Evolutionary conservation across 352 stramenopile species (phyloP), one percentile per base, ranked within the genome.

Genomic region (Phytophthora pistaciae): DNA sequence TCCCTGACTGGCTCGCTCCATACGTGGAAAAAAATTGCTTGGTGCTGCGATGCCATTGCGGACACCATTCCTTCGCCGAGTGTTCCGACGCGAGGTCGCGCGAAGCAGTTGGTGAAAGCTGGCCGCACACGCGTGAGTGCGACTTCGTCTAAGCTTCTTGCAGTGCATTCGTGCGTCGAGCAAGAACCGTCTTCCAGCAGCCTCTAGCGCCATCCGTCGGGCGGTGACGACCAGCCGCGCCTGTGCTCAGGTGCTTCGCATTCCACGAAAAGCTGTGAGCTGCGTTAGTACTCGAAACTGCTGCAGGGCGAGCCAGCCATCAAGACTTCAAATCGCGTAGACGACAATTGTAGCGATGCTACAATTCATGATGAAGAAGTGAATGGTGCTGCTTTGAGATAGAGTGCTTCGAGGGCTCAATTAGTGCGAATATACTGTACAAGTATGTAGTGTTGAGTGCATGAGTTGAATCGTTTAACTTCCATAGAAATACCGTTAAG

Each of bases 11-110:
- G 69, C 64, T 72, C 9, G 55, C 42, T 58, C 33, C 54, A 64
- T 72, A 44, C 38, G 53, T 76, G 69, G 69, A 76, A 76, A 68
- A 4, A 57, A 68, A 61, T 68, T n/a, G 38, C 11, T 18, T 44
- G 38, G 38, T 42, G 14, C 38, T 44, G 38, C 7, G 40, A 48
- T 46, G 29, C 29, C 14, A 70, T 70, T 64, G 63, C 29, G 42
- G 63, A 70, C 20, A 70, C 63, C 54, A 27, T 52, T 64, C 23
- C 54, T 20, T 33, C 54, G 25, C n/a, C n/a, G 36, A 64, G 29
- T 33, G 50, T 40, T 68, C 63, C 56, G 56, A 71, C 25, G 25
- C 38, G 14, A 60, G 33, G 42, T 49, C 54, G 16, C 49, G 36
- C 53, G 11, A 40, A 64, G 16, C 31, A 64, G 55, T 53, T 56